Percentiles rank a stretch among this genome's conserved stretches.
phyloP scores from a whole-genome alignment of 2,329 filamentous ascomycete species.

The Orbilia ellipsospora region DNA sequence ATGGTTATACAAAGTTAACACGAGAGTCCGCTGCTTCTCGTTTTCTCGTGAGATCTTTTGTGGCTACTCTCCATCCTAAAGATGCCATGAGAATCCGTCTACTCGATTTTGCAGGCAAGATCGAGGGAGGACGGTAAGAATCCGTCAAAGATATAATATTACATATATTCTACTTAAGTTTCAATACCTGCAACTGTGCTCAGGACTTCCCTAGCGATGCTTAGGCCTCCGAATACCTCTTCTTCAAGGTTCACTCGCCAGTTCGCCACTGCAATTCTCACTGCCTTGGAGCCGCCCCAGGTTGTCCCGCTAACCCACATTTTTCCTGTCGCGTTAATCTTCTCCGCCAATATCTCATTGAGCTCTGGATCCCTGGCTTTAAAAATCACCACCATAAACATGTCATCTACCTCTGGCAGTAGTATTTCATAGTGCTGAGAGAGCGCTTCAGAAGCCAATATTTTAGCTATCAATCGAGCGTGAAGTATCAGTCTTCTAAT shows the following conservation, averaged over 20 bases:
- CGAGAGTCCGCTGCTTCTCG: conserved; percentile 50
- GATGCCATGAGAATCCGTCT: conserved; percentile 50
- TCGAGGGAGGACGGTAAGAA: conserved; percentile 29
- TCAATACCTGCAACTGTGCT: conserved; percentile 63
- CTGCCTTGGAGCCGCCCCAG: conserved; percentile 78
- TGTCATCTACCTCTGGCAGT: conserved; percentile 65
- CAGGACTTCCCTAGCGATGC: conserved; percentile 74
- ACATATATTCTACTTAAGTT: background rate
- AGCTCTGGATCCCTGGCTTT: conserved; percentile 73
- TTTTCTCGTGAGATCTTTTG: conserved; percentile 46
- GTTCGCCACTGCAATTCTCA: conserved; percentile 85
- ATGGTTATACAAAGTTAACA: conserved; percentile 44
- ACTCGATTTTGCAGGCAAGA: conserved; percentile 50
- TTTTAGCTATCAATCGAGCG: conserved; percentile 73
- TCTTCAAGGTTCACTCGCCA: conserved; percentile 78
- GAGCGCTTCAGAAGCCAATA: conserved; percentile 62
- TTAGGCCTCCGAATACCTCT: conserved; percentile 67
- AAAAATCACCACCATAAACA: conserved; percentile 81
- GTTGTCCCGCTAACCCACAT: conserved; percentile 86
- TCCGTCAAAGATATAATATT: background rate
- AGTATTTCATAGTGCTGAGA: conserved; percentile 37
- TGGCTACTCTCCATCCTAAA: conserved; percentile 50
- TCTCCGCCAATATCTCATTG: conserved; percentile 75
- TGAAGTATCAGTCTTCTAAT: conserved; percentile 78
- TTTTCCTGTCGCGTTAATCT: conserved; percentile 77